Conservation (phyloP, 768 basidiomycete genomes). For the Austroboletus festivus region DNA sequence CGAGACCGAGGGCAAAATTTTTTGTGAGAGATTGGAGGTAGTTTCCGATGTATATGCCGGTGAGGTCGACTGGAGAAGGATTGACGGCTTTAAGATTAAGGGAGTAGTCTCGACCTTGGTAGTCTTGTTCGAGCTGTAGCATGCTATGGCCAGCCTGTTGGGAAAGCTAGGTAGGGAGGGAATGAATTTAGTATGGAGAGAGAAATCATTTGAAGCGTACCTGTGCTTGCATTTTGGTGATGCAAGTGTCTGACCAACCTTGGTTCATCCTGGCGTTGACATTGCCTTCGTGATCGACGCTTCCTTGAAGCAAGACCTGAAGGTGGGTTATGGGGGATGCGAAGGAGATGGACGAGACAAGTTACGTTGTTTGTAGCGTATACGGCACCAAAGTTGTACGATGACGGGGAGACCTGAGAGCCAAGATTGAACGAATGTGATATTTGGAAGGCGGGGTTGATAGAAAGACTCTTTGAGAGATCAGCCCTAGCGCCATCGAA, state of each 20-base stretch:
- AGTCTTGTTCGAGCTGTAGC: conserved; percentile 93
- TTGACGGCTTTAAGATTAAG: conserved; percentile 87
- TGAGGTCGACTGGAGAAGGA: conserved; percentile 81
- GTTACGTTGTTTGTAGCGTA: conserved; percentile 81
- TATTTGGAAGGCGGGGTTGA: conserved; percentile 96
- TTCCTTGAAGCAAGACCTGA: conserved; percentile 92
- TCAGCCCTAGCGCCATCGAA: conserved; percentile 98
- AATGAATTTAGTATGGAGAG: neutral
- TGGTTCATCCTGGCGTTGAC: conserved; percentile 87
- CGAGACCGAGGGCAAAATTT: conserved; percentile 84
- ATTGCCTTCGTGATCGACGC: conserved; percentile 90
- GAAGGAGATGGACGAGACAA: neutral
- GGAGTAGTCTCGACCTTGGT: conserved; percentile 82
- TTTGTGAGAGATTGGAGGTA: conserved; percentile 92
- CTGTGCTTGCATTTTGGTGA: conserved; percentile 87
- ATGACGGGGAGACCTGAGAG: conserved; percentile 76
- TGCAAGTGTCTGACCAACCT: conserved; percentile 73
- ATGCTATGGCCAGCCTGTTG: conserved; percentile 79
- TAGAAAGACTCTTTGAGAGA: conserved; percentile 87
- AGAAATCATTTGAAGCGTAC: conserved; percentile 42
- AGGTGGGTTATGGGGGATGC: conserved; percentile 18
- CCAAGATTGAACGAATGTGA: conserved; percentile 94
- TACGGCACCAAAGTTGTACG: conserved; percentile 93
- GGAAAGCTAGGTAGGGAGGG: conserved; percentile 54
- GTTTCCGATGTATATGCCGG: conserved; percentile 89